phyloP scores from a whole-genome alignment of 441 rosid species.

The Pelargonium citronellum region DNA sequence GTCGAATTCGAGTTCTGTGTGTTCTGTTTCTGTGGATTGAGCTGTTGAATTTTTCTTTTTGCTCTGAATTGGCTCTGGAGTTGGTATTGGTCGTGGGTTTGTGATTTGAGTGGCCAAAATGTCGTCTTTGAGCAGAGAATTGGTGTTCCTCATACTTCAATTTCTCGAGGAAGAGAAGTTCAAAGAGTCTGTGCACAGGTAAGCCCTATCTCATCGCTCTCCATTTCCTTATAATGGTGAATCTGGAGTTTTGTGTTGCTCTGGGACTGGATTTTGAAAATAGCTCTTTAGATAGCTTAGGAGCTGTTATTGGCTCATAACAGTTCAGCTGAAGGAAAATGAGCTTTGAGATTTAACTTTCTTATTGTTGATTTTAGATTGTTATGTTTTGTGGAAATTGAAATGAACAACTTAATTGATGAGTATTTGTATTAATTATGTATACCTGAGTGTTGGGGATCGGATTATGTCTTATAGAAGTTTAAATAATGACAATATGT shows the following conservation, averaged over 20 bases:
- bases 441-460: not conserved
- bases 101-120: conserved; percentile 19
- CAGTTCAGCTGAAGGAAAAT: too few relatives aligned
- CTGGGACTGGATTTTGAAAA: not conserved
- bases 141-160: conserved; percentile 75
- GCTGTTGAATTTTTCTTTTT: not conserved
- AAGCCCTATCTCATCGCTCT: conserved; percentile 16
- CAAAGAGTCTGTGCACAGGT: conserved; percentile 67
- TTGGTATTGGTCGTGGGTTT: not conserved
- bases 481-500: not conserved
- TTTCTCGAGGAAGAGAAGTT: conserved; percentile 83
- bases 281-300: not conserved
- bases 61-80: not conserved
- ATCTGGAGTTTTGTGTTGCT: not conserved
- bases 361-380: not conserved
- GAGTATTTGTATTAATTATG: not conserved
- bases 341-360: too few relatives aligned
- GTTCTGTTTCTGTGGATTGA: not conserved
- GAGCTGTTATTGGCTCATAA: not conserved
- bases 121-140: conserved; percentile 73
- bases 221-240: not conserved
- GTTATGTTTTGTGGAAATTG: not conserved
- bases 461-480: not conserved
- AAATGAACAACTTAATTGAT: not conserved
- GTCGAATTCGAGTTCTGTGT: conserved; percentile 1